These are phyloP conservation scores for Solanum bukasovii DNA, from an alignment of 257 asterid species.

Conservation along the genomic window DNA sequence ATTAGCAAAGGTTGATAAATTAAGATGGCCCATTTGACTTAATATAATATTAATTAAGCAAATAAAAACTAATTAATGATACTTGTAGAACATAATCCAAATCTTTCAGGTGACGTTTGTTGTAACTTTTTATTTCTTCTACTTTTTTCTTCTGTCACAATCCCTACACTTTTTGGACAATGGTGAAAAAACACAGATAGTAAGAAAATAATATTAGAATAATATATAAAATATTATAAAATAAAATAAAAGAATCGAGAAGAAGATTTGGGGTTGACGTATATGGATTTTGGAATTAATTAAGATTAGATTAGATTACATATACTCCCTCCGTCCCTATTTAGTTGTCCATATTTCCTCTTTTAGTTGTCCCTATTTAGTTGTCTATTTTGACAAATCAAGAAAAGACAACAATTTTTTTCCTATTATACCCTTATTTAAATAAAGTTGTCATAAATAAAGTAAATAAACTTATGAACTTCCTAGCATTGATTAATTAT, in stretches of 20 bases:
- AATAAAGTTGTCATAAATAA: no score
- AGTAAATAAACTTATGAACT: no score
- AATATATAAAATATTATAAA: neutral
- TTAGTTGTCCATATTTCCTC: no score
- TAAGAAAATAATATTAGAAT: neutral
- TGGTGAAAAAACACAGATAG: neutral
- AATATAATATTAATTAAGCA: neutral
- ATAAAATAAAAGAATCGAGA: neutral
- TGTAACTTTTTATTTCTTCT: neutral
- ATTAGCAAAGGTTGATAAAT: neutral
- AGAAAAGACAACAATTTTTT: no score
- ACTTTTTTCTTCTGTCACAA: slow-evolving; percentile 1
- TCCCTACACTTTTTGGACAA: slow-evolving; percentile 17
- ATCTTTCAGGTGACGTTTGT: neutral
- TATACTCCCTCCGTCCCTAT: no score
- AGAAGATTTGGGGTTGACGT: neutral
- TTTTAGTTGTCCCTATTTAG: no score
- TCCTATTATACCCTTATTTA: no score
- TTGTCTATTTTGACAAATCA: no score
- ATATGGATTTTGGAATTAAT: neutral
- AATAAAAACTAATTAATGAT: neutral
- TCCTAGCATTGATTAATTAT: no score
- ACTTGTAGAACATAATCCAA: neutral
- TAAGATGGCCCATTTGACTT: neutral
- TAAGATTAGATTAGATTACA: neutral